phyloP scores from a whole-genome alignment of 768 basidiomycete genomes.

The Lactarius indigo region DNA sequence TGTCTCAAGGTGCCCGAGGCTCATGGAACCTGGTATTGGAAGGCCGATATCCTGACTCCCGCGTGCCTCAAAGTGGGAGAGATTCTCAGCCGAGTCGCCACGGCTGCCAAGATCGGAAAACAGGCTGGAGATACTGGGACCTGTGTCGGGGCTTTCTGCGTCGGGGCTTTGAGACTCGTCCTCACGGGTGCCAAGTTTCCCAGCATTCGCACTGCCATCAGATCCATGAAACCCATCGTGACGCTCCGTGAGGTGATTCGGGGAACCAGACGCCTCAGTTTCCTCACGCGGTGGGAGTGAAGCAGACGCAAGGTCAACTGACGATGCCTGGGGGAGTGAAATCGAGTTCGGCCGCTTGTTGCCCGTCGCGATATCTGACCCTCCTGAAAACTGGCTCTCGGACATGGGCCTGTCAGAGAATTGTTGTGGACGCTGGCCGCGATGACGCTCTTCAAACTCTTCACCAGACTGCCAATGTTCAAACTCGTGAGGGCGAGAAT shows the following conservation, averaged over 20 bases:
- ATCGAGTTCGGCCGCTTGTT: not conserved
- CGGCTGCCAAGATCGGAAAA: not conserved
- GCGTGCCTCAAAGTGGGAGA: not conserved
- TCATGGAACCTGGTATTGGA: not conserved
- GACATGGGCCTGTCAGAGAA: not conserved
- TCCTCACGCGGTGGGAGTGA: conserved; percentile 7
- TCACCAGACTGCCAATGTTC: not conserved
- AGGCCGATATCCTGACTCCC: not conserved
- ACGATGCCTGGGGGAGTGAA: not conserved
- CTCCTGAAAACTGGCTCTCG: not conserved
- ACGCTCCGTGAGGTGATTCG: not conserved
- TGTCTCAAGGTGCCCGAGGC: not conserved
- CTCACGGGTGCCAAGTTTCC: too few relatives aligned
- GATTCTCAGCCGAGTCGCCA: not conserved
- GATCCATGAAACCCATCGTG: not conserved
- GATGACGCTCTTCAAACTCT: not conserved
- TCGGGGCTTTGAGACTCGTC: not conserved
- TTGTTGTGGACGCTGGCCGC: not conserved
- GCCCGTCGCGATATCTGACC: not conserved
- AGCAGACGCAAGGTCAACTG: conserved; percentile 8
- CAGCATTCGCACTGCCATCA: not conserved
- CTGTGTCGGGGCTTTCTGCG: not conserved
- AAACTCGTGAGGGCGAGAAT: not conserved
- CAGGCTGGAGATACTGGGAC: not conserved
- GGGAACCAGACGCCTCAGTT: not conserved